Evolutionary conservation across 495 filamentous ascomycete species (phyloP), one percentile per base, ranked within the genome.

Genomic region (Daldinia loculata): DNA sequence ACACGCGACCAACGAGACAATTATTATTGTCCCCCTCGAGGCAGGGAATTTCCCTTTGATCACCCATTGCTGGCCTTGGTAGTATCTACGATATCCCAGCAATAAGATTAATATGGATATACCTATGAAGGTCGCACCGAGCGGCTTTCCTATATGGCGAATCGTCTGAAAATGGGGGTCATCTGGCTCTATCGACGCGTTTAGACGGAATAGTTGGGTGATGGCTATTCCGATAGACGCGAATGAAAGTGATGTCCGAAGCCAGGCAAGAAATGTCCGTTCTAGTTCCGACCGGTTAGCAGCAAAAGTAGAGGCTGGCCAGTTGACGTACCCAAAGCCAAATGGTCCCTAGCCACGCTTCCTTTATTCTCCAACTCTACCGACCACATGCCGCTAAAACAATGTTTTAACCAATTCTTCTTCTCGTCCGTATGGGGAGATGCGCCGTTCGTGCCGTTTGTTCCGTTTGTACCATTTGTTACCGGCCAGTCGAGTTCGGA

Each of bases 361-460:
- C 95, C 96, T 78, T 98, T 98, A 73, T 98, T 99, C 76, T 99
- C 95, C 50, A 99, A 80, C 77, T 98, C 95, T 53, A 99, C 85
- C 50, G 88, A 90, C 59, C 92, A 92, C 72, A 95, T 92, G 67
- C 90, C 91, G 24, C 88, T 86, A 38, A 92, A 74, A 6, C 85
- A 64, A 36, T 76, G 45, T 72, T 77, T 79, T 71, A 80, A 77
- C 75, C 74, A 76, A 43, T 63, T 61, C 50, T 75, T 73, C 56
- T 75, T 70, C n/a, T 75, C 59, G 22, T 71, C 53, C 17, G 53
- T 45, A 12, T 52, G 34, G 24, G 41, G 60, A 64, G 48, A 51
- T 36, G 59, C 61, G 11, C 36, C 61, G 27, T 62, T 66, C 45
- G 63, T 62, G 17, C 41, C 41, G 27, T 29, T 29, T 5, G 27